Base-by-base conservation (phyloP, 2,329 filamentous ascomycete genomes). In the Xenoacremonium recifei region DNA sequence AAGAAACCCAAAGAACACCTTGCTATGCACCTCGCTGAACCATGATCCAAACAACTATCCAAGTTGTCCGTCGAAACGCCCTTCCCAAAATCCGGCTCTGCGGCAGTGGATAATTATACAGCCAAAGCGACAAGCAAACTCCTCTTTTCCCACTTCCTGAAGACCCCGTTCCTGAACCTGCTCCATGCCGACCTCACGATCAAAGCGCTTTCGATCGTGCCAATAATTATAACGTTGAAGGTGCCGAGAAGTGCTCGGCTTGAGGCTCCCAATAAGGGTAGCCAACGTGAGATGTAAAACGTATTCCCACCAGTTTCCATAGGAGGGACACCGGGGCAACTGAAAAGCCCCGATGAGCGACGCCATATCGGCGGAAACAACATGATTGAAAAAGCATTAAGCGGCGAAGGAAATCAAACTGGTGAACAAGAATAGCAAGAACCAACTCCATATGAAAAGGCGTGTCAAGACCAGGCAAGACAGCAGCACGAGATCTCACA, bases 181-280 rank as follows among this genome's bases (percentile, higher is more conserved):
- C 45, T 51, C 48, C 43, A 42, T 43, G 37, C 43, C 35, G 40
- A 37, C n/a, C 44, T 37, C 54, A 45, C 55, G 55, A 48, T 52
- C 37, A 55, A 58, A 58, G 55, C 55, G 53, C 55, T 58, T 58
- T 58, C 55, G 48, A 58, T 57, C 55, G 50, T 48, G 44, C 45
- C 21, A 23, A 23, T 5, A 36, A 36, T n/a, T n/a, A 35, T n/a
- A 35, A 37, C 20, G 35, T 15, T 23, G 13, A 37, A 37, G 21
- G 7, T 34, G 5, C n/a, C n/a, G n/a, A n/a, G n/a, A n/a, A 30
- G 27, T 30, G n/a, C 13, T n/a, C 27, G 17, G 27, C 17, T 30
- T 30, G 27, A n/a, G n/a, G 13, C 27, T 16, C 13, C 27, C 27
- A 30, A 30, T 5, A 16, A 16, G 27, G 17, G 6, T n/a, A 16